A percentile compares a stretch with the other conserved stretches of the same genome.
Conservation (phyloP, 1,284 basidiomycete genomes). For the Taiwanofungus camphoratus region DNA sequence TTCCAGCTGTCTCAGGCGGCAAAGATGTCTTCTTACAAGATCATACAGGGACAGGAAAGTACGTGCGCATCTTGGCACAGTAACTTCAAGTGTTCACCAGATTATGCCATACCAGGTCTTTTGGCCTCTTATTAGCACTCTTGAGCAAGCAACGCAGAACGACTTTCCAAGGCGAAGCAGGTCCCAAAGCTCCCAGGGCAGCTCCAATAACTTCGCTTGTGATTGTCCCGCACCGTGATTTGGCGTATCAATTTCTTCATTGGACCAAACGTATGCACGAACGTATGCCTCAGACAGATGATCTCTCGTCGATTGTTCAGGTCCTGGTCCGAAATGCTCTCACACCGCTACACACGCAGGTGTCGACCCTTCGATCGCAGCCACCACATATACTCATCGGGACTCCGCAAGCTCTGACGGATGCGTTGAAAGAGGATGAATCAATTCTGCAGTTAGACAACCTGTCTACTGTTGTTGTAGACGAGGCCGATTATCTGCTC, state of each 20-base stretch:
- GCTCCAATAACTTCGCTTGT: constrained; percentile 43
- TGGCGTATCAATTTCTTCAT: constrained; percentile 61
- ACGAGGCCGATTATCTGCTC: constrained; percentile 70
- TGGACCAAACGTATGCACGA: constrained; percentile 58
- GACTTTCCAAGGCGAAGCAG: constrained; percentile 7
- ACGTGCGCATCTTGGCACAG: constrained; percentile 20
- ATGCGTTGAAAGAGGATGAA: constrained; percentile 42
- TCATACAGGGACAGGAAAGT: constrained; percentile 75
- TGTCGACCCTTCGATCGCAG: constrained; percentile 33
- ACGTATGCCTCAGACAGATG: constrained; percentile 21
- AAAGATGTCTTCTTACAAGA: constrained; percentile 64
- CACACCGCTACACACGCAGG: constrained; percentile 25
- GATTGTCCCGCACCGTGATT: constrained; percentile 69
- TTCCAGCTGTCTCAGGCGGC: constrained; percentile 51
- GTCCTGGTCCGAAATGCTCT: constrained; percentile 51
- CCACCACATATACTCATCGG: constrained; percentile 65
- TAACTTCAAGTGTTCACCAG: neutral
- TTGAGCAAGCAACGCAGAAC: constrained; percentile 47
- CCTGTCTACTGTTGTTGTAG: constrained; percentile 58
- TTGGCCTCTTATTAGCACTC: constrained; percentile 60
- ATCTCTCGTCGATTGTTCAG: constrained; percentile 42
- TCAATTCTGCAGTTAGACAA: constrained; percentile 37
- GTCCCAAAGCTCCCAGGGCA: constrained; percentile 16
- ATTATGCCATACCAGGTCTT: constrained; percentile 53
- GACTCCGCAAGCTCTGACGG: constrained; percentile 63